Evolutionary conservation across 495 filamentous ascomycete species (phyloP).

Genomic region (Podospora australis): DNA sequence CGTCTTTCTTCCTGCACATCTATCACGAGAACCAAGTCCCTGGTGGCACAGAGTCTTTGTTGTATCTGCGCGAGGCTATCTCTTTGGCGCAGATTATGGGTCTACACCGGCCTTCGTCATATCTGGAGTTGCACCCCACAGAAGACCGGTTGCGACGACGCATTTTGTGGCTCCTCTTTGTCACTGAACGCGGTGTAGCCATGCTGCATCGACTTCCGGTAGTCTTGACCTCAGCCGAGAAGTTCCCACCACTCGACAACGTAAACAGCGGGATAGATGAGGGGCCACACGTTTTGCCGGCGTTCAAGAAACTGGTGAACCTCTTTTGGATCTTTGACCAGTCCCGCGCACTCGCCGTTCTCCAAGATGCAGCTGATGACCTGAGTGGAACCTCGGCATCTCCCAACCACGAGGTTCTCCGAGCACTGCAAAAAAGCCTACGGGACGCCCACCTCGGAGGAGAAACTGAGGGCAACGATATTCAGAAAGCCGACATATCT

Average conservation of each 20-base stretch:
- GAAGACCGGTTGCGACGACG: slow-evolving; percentile 36
- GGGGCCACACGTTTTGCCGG: slow-evolving; percentile 29
- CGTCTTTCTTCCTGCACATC: slow-evolving; percentile 41
- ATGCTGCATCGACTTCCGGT: slow-evolving; percentile 41
- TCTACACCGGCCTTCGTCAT: slow-evolving; percentile 33
- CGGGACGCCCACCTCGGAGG: slow-evolving; percentile 24
- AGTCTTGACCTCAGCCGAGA: slow-evolving; percentile 29
- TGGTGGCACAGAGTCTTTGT: slow-evolving; percentile 32
- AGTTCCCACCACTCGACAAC: slow-evolving; percentile 22
- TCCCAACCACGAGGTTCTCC: slow-evolving; percentile 19
- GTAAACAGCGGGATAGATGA: slow-evolving; percentile 24
- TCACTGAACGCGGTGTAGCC: slow-evolving; percentile 41
- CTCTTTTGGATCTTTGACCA: slow-evolving; percentile 39
- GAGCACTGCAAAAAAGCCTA: slow-evolving; percentile 30
- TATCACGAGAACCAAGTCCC: slow-evolving; percentile 41
- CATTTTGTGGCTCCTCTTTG: slow-evolving; percentile 40
- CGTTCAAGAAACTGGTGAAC: slow-evolving; percentile 39
- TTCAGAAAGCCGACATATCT: slow-evolving; percentile 42
- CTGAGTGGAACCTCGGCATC: slow-evolving; percentile 6
- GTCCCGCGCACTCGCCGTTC: slow-evolving; percentile 33
- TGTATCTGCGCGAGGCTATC: slow-evolving; percentile 40
- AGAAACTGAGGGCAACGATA: slow-evolving; percentile 26
- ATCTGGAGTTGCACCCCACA: slow-evolving; percentile 18
- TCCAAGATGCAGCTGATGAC: slow-evolving; percentile 29
- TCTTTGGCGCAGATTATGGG: slow-evolving; percentile 41